Conservation (phyloP, 768 basidiomycete species). For the Boletales sp. region DNA sequence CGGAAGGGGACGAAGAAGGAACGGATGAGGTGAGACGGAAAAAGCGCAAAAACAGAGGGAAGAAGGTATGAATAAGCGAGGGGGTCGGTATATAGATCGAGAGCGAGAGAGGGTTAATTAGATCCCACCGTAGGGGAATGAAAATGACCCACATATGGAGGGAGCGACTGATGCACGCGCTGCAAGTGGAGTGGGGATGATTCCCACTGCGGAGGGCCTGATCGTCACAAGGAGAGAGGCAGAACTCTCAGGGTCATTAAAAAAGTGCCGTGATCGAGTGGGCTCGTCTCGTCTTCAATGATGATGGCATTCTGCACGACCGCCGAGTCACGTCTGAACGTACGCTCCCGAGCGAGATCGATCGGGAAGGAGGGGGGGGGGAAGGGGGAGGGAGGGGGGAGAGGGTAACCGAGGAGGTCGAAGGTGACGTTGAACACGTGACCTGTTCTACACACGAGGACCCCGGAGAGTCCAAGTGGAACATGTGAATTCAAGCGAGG, state of each 20-base stretch:
- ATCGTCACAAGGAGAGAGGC: neutral
- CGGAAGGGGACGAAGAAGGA: constrained; percentile 13
- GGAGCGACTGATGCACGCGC: too few species aligned
- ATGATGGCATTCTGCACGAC: too few species aligned
- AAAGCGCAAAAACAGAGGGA: constrained; percentile 20
- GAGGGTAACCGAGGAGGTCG: neutral
- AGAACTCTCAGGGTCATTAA: constrained; percentile 7
- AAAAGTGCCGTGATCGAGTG: too few species aligned
- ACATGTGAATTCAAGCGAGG: constrained; percentile 26
- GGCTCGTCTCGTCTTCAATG: too few species aligned
- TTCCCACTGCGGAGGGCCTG: neutral
- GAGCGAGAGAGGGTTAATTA: too few species aligned
- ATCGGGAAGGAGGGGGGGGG: too few species aligned
- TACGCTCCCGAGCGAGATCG: too few species aligned
- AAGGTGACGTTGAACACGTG: neutral
- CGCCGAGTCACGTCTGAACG: too few species aligned
- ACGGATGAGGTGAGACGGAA: constrained; percentile 7
- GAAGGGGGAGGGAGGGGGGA: too few species aligned
- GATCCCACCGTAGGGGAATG: neutral
- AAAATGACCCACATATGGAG: neutral
- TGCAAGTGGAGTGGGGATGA: too few species aligned
- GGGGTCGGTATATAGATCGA: too few species aligned
- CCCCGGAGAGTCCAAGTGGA: constrained; percentile 9
- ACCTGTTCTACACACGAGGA: neutral
- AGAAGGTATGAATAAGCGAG: constrained; percentile 6